phyloP scores from a whole-genome alignment of 2,329 filamentous ascomycete species.

The Thelonectria discophora region DNA sequence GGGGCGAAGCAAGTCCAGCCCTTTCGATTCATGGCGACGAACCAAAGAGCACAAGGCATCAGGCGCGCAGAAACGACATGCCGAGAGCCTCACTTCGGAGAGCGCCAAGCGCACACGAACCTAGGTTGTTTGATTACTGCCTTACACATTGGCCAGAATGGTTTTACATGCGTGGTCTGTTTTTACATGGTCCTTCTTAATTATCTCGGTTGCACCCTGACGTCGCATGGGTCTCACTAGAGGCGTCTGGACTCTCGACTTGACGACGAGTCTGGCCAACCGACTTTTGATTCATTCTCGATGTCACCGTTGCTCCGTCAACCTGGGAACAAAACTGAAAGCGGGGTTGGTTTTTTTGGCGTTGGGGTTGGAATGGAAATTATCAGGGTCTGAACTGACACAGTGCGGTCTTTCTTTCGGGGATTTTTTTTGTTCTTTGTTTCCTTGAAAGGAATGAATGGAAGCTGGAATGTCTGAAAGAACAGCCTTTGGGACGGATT shows the following conservation, averaged over 20 bases:
- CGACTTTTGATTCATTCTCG: conserved; percentile 26
- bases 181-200: conserved; percentile 20
- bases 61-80: conserved; percentile 56
- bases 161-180: neutral
- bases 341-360: conserved; percentile 30
- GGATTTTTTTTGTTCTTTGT: conserved; percentile 10
- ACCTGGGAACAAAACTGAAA: conserved; percentile 31
- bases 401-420: conserved; percentile 24
- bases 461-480: conserved; percentile 19
- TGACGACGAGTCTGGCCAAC: conserved; percentile 2
- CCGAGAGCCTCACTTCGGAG: conserved; percentile 44
- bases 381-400: conserved; percentile 29
- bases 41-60: conserved; percentile 64
- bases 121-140: conserved; percentile 30
- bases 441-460: conserved; percentile 12
- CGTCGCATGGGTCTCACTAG: neutral
- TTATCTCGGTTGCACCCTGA: conserved; percentile 19
- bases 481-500: conserved; percentile 19
- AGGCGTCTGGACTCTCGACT: neutral
- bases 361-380: conserved; percentile 34
- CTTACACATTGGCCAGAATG: conserved; percentile 1
- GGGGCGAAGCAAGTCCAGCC: conserved; percentile 55
- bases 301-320: conserved; percentile 25
- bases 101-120: conserved; percentile 50
- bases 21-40: conserved; percentile 75